Conservation (phyloP, 2,329 filamentous ascomycete genomes). For the Daldinia sp. region DNA sequence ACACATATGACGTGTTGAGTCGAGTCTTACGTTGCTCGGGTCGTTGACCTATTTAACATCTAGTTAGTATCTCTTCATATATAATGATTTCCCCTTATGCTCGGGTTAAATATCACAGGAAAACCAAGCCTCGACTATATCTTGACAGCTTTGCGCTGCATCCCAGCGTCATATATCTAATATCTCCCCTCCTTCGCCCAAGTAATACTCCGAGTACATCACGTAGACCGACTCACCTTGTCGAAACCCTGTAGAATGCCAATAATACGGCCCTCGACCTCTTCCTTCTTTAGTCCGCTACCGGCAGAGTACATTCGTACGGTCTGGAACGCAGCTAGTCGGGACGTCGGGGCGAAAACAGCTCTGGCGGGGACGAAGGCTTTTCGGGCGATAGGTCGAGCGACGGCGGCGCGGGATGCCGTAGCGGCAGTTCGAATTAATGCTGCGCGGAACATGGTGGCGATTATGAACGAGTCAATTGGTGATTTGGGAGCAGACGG, state of each 20-base stretch:
- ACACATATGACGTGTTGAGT: background rate
- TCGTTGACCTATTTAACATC: constrained; percentile 68
- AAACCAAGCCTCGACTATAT: background rate
- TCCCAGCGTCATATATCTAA: constrained; percentile 22
- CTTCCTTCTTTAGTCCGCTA: constrained; percentile 78
- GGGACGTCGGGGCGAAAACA: constrained; percentile 66
- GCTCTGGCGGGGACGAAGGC: constrained; percentile 68
- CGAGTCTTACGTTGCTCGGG: constrained; percentile 63
- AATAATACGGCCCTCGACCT: constrained; percentile 92
- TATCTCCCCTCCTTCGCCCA: constrained; percentile 3
- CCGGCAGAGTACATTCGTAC: constrained; percentile 88
- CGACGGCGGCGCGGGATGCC: constrained; percentile 59
- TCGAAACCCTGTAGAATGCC: constrained; percentile 95
- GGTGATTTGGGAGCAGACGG: constrained; percentile 5
- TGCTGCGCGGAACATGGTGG: constrained; percentile 88
- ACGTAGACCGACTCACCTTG: constrained; percentile 68
- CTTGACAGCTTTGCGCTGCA: background rate
- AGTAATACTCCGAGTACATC: constrained; percentile 44
- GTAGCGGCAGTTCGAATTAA: constrained; percentile 78
- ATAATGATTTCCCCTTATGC: background rate
- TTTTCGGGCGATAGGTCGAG: constrained; percentile 66
- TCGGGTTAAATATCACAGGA: background rate
- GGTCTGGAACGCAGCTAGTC: constrained; percentile 69
- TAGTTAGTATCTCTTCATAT: constrained; percentile 38
- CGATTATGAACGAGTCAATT: constrained; percentile 32